Base-by-base conservation (phyloP, 768 basidiomycete genomes). In the Auriscalpium orientale region DNA sequence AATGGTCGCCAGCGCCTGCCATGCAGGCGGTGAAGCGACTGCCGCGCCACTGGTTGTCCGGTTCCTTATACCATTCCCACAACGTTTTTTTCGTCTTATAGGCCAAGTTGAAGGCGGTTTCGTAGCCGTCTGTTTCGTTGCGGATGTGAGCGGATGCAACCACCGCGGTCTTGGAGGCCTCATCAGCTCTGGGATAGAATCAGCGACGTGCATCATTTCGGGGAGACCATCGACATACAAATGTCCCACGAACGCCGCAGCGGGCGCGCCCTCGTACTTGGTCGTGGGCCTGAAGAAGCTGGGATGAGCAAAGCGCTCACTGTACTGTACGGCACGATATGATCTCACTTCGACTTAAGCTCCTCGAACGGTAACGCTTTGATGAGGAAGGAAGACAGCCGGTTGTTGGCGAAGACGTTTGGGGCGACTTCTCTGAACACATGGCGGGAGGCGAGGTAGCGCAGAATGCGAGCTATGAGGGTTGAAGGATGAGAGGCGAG, bases 391-490 rank as follows among this genome's bases (percentile, higher is more conserved):
- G 68, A 66, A 5, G 74, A 74, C 12, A 70, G 63, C 8, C 72
- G 70, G 48, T 71, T 77, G 56, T 74, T 71, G 2, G 71, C 66
- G 55, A 73, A 77, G 8, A 71, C 66, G 55, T 75, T 60, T 1
- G 73, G 73, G 18, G 51, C 55, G 16, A 73, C 58, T 54, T 76
- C 76, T 18, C 57, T 62, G 56, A 72, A 77, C 54, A 76, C 62
- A 56, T 76, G 73, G 49, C 70, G 65, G 1, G 68, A 70, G 10
- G 72, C 72, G 8, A 76, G 68, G 45, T 67, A 68, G 22, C 75
- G 70, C 8, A 77, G 58, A 50, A 72, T 62, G 15, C 74, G 73
- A 22, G 65, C 72, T 75, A 53, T 18, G 18, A 15, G 0, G 9
- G 18, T 18, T 4, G 40, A 8, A 43, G 13, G 40, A 18, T 43